Base-by-base conservation (phyloP, 2,329 filamentous ascomycete species). In the Ceratocystis lukuohia region DNA sequence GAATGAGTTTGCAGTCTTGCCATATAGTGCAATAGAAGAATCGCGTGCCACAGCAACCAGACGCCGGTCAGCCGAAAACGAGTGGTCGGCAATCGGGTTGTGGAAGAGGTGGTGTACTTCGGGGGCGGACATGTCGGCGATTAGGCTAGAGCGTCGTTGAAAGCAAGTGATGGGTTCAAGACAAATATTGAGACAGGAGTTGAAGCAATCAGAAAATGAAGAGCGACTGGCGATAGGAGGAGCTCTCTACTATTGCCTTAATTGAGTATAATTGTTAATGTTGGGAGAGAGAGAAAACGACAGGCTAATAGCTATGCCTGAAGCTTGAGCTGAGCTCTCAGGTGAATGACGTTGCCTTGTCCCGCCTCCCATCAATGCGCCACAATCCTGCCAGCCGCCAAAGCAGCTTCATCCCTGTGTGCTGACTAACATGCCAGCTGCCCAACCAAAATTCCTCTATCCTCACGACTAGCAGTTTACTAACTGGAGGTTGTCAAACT, bases 41-140 rank as follows among this genome's bases (percentile, higher is more conserved):
- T 97, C 93, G 72, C 91, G 88, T 70, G 93, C 89, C 67, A 99
- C 92, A 67, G 94, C 94, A 67, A 99, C 83, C 33, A 88, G 92
- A 75, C 86, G 80, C 75, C 87, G 89, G 78, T 99, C 94, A 69
- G 91, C 86, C 70, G 92, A 96, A 84, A 99, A 99, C 67, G 93
- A 96, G 78, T 99, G 94, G 80, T 99, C 94, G 71, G 91, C 90
- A 74, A 99, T 96, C 69, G 93, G 91, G 72, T 88, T 86, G 80
- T 97, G 91, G 80, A 99, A 99, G 71, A 99, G 88, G 74, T 97
- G 92, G 78, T 97, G 91, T 68, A 96, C 89, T 82, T 97, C 90
- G 70, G 92, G 90, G 68, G 87, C 76, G 66, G 89, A 81, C 93
- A 97, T 97, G 10, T 64, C 22, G 45, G 41, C 33, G 57, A 61